Conservation (phyloP, 2,329 filamentous ascomycete genomes). For the Aspergillus texensis region DNA sequence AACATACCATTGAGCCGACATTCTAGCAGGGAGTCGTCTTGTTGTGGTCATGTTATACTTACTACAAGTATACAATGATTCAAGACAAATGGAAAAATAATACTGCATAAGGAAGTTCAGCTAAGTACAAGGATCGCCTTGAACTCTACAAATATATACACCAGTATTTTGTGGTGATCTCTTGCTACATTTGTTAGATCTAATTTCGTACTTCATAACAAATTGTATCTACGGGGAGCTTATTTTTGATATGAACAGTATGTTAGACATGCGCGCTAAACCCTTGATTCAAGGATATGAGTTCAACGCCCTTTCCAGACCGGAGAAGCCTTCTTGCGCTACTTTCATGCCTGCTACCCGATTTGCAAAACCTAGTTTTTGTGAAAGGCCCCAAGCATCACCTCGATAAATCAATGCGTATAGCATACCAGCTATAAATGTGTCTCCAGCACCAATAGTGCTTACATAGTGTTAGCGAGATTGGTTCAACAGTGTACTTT, state of each 20-base stretch:
- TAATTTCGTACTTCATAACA: background rate
- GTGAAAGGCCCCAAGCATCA: conserved; percentile 52
- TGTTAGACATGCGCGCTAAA: background rate
- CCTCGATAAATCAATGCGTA: conserved; percentile 59
- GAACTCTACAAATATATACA: background rate
- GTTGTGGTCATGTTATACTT: background rate
- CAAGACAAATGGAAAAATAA: background rate
- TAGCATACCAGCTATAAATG: conserved; percentile 72
- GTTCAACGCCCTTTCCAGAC: conserved; percentile 44
- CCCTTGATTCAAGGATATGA: conserved; percentile 1
- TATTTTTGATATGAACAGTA: background rate
- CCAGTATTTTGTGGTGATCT: accelerated
- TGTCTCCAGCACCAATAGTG: conserved; percentile 73
- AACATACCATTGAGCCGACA: background rate
- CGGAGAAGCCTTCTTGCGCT: conserved; percentile 65
- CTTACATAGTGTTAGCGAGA: conserved; percentile 45
- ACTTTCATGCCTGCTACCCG: conserved; percentile 70
- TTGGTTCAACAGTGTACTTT: background rate
- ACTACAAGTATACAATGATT: background rate
- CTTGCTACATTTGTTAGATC: background rate
- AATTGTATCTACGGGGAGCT: background rate
- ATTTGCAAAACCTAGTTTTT: conserved; percentile 64
- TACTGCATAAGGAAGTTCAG: background rate
- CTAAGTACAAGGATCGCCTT: background rate
- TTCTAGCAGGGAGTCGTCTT: background rate